These are phyloP conservation scores for Pelargonium nanum DNA, from an alignment of 345 rosid species.

Conservation along the genomic window DNA sequence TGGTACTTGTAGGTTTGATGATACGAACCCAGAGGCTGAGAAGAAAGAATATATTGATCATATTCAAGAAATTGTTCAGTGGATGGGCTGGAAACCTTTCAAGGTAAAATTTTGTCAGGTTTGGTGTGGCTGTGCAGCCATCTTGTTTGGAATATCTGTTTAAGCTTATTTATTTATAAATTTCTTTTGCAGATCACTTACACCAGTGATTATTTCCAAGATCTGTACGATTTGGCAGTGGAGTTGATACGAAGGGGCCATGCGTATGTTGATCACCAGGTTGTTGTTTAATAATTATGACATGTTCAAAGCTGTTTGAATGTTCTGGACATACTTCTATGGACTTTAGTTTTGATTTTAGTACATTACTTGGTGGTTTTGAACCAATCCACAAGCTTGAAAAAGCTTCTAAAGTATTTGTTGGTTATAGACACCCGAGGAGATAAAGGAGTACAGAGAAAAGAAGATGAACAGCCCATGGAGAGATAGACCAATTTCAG, in stretches of 20 bases:
- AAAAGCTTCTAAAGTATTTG: not conserved
- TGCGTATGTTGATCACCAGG: conserved; percentile 99
- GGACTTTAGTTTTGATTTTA: not conserved
- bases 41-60: conserved; percentile 94
- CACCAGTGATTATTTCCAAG: conserved; percentile 97
- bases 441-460: conserved; percentile 76
- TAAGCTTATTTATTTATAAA: conserved; percentile 8
- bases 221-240: conserved; percentile 81
- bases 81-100: conserved; percentile 99
- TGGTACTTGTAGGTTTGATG: conserved; percentile 54
- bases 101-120: conserved; percentile 36
- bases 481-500: conserved; percentile 84
- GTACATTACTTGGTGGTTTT: not conserved
- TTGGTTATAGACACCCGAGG: conserved; percentile 51
- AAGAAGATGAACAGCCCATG: conserved; percentile 94
- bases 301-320: not conserved
- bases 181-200: conserved; percentile 64
- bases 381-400: not conserved
- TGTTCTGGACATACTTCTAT: not conserved
- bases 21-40: conserved; percentile 97
- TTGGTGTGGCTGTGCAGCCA: conserved; percentile 2
- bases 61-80: conserved; percentile 81
- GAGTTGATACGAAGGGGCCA: conserved; percentile 82
- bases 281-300: conserved; percentile 9
- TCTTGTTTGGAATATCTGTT: not conserved